Evolutionary conservation across 345 rosid genomes (phyloP).

Genomic region (Eucalyptus albens): DNA sequence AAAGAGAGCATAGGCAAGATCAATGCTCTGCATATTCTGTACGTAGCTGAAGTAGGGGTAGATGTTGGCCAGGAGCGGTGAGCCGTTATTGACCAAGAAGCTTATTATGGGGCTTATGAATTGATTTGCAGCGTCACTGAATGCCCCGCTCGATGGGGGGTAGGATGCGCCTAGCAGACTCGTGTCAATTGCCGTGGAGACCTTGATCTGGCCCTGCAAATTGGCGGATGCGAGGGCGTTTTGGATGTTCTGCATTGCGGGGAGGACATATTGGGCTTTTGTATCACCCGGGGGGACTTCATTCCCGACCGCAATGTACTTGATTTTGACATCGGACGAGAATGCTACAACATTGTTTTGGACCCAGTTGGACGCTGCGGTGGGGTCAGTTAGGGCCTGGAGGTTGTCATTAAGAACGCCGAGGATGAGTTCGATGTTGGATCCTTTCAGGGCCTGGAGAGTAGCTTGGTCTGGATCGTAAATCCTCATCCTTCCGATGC

Average conservation of each 20-base stretch:
- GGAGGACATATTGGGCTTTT: not conserved
- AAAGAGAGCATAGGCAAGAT: conserved; percentile 9
- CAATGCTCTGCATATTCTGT: not conserved
- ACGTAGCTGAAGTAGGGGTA: conserved; percentile 15
- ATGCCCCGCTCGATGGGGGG: conserved; percentile 18
- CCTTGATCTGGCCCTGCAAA: conserved; percentile 8
- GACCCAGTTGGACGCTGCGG: conserved; percentile 18
- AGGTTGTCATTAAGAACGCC: conserved; percentile 17
- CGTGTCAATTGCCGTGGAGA: conserved; percentile 20
- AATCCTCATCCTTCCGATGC: conserved; percentile 16
- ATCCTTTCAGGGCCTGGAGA: conserved; percentile 26
- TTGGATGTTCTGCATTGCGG: conserved; percentile 11
- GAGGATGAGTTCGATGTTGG: conserved; percentile 16
- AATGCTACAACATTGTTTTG: conserved; percentile 8
- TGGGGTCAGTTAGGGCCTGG: conserved; percentile 5
- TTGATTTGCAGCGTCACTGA: not conserved
- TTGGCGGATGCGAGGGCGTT: conserved; percentile 1
- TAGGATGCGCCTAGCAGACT: not conserved
- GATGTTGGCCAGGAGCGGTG: conserved; percentile 16
- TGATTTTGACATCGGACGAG: conserved; percentile 16
- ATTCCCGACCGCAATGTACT: conserved; percentile 41
- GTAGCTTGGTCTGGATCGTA: conserved; percentile 20
- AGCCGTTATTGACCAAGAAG: conserved; percentile 1
- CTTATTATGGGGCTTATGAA: conserved; percentile 8
- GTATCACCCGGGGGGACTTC: conserved; percentile 16